These are phyloP conservation scores for Ramaria rubella DNA, from an alignment of 768 basidiomycete species.

Conservation along the genomic window DNA sequence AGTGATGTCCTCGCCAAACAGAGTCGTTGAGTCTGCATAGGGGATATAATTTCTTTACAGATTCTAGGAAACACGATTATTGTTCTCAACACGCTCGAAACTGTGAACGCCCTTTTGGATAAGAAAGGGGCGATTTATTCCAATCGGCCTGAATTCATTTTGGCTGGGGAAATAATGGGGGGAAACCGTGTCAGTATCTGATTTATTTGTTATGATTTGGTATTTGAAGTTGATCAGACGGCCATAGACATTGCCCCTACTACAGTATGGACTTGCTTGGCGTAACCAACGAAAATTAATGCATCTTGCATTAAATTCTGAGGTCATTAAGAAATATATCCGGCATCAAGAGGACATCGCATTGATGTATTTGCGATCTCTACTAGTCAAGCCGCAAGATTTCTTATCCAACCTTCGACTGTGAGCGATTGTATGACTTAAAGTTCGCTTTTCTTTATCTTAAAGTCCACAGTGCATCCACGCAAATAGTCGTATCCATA, in stretches of 20 bases:
- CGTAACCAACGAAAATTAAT: constrained; percentile 11
- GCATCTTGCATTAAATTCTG: background rate
- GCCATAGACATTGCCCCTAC: constrained; percentile 11
- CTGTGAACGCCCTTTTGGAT: constrained; percentile 40
- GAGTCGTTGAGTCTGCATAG: background rate
- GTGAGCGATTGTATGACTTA: background rate
- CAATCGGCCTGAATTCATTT: constrained; percentile 41
- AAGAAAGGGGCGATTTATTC: constrained; percentile 42
- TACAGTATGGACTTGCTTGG: constrained; percentile 14
- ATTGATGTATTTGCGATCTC: background rate
- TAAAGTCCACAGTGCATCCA: background rate
- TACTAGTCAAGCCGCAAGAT: background rate
- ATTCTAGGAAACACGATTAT: constrained; percentile 38
- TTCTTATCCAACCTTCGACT: background rate
- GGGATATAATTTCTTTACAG: constrained; percentile 23
- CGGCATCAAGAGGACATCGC: background rate
- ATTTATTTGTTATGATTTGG: background rate
- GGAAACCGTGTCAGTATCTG: constrained; percentile 10
- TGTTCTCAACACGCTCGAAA: constrained; percentile 38
- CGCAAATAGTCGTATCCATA: background rate
- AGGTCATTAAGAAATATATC: background rate
- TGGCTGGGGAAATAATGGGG: constrained; percentile 46
- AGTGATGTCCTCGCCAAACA: background rate
- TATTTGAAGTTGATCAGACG: background rate
- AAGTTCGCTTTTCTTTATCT: background rate